phyloP scores from a whole-genome alignment of 345 rosid species.

The Linum usitatissimum region DNA sequence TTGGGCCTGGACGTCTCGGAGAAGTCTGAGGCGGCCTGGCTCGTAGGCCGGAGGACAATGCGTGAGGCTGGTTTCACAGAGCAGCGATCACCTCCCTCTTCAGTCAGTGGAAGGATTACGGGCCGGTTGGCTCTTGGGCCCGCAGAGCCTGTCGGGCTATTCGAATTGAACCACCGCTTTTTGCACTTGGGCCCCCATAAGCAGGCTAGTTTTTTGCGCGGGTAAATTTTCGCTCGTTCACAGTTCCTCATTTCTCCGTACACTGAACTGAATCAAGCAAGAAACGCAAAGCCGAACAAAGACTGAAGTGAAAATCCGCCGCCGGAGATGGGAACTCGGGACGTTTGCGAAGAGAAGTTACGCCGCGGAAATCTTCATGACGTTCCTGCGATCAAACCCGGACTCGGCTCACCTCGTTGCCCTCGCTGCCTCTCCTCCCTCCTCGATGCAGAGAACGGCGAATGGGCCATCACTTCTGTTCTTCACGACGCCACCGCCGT shows the following conservation, averaged over 20 bases:
- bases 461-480: constrained; percentile 73
- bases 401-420: constrained; percentile 85
- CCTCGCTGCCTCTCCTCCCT: constrained; percentile 91
- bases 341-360: constrained; percentile 82
- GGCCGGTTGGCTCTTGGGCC: too few relatives aligned
- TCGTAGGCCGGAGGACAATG: too few relatives aligned
- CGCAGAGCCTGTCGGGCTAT: too few relatives aligned
- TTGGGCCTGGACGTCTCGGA: too few relatives aligned
- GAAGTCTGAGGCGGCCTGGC: too few relatives aligned
- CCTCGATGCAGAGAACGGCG: constrained; percentile 42
- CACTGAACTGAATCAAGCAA: not conserved
- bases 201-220: too few relatives aligned
- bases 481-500: constrained; percentile 81
- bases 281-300: not conserved
- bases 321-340: constrained; percentile 56
- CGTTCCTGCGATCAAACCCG: constrained; percentile 84
- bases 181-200: too few relatives aligned
- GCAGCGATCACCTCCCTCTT: too few relatives aligned
- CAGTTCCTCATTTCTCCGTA: not conserved
- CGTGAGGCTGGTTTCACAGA: too few relatives aligned
- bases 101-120: too few relatives aligned
- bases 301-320: not conserved
- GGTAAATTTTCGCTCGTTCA: too few relatives aligned
- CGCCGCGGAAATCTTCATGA: constrained; percentile 53
- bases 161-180: too few relatives aligned